phyloP scores from a whole-genome alignment of 2,329 filamentous ascomycete species.

The Onygena corvina region DNA sequence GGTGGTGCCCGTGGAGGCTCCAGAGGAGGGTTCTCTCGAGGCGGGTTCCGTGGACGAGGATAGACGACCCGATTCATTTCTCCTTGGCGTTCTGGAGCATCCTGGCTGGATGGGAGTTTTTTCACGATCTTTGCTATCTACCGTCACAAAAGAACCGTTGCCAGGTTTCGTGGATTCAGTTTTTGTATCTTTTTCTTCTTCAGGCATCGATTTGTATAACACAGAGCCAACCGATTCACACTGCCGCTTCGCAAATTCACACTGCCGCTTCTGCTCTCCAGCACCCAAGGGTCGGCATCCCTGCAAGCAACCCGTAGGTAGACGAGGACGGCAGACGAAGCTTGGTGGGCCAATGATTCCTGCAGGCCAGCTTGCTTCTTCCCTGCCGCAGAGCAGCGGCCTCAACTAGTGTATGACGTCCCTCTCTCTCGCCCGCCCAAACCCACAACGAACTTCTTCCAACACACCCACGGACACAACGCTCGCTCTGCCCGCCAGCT shows the following conservation, averaged over 20 bases:
- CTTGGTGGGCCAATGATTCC: not conserved
- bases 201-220: constrained; percentile 2
- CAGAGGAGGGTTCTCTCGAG: constrained; percentile 25
- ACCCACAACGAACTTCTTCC: not conserved
- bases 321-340: not conserved
- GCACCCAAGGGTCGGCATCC: no score
- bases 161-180: no score
- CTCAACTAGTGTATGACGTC: constrained; percentile 1
- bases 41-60: constrained; percentile 23
- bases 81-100: constrained; percentile 17
- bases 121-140: constrained; percentile 4
- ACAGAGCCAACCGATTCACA: constrained; percentile 5
- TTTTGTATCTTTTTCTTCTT: no score
- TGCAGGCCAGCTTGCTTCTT: not conserved
- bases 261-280: no score
- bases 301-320: no score
- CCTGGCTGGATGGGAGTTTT: constrained; percentile 10
- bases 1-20: constrained; percentile 25
- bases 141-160: not conserved
- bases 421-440: not conserved
- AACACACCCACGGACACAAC: not conserved
- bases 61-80: constrained; percentile 8
- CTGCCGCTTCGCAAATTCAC: not conserved
- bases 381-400: not conserved
- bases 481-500: not conserved